Conservation (phyloP, 305 asterid species). For the Fraxinus greggii region DNA sequence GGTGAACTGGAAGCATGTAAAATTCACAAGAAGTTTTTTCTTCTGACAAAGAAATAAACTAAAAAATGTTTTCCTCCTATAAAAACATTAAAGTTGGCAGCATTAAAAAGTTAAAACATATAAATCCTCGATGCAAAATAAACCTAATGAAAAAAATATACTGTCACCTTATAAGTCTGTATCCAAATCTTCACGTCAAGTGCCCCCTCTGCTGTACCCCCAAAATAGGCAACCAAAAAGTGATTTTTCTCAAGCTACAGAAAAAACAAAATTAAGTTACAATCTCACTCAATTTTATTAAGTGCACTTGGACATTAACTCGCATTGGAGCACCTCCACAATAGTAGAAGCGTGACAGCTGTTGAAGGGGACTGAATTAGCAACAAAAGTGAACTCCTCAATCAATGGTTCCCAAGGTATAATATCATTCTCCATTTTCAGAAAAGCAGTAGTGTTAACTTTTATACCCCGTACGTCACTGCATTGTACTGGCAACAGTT, state of each 20-base stretch:
- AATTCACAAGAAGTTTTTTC: neutral
- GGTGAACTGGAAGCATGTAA: neutral
- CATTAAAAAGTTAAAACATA: neutral
- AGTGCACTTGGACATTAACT: neutral
- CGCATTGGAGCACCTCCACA: constrained; percentile 57
- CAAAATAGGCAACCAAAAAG: constrained; percentile 82
- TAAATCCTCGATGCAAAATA: neutral
- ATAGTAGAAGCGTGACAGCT: constrained; percentile 93
- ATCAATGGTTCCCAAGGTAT: constrained; percentile 55
- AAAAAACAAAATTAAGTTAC: constrained; percentile 15
- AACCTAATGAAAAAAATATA: neutral
- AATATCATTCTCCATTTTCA: constrained; percentile 40
- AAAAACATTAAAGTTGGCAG: neutral
- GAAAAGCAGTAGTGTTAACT: constrained; percentile 19
- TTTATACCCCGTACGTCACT: constrained; percentile 32
- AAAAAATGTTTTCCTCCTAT: neutral
- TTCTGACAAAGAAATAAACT: neutral
- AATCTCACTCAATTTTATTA: neutral
- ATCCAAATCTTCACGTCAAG: constrained; percentile 86
- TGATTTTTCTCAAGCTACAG: constrained; percentile 66
- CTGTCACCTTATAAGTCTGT: constrained; percentile 65
- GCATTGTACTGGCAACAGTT: constrained; percentile 22
- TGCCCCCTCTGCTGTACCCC: constrained; percentile 85
- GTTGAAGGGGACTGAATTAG: constrained; percentile 65
- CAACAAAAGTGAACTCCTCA: constrained; percentile 68